A percentile compares a stretch with the other conserved stretches of the same genome.
phyloP scores from a whole-genome alignment of 2,329 filamentous ascomycete genomes.

The Epichloe baconii region DNA sequence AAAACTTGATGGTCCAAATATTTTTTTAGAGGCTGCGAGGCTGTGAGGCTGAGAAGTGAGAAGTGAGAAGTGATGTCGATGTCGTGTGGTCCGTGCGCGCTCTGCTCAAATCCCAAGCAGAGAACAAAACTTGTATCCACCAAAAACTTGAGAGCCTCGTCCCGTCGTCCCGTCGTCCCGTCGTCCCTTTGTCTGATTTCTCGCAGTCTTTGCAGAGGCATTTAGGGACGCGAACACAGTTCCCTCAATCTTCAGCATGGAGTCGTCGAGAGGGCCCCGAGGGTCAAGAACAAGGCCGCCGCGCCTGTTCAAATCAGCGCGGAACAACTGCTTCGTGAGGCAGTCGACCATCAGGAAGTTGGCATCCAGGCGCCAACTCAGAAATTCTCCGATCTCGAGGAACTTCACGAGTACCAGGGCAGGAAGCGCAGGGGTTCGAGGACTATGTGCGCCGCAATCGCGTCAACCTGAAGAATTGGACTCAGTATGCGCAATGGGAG shows the following conservation, averaged over 20 bases:
- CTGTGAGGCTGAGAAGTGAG: slow-evolving; percentile 14
- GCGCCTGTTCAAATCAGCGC: slow-evolving; percentile 87
- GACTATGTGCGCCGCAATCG: slow-evolving; percentile 93
- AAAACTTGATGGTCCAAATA: slow-evolving; percentile 7
- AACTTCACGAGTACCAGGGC: slow-evolving; percentile 94
- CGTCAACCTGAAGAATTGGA: slow-evolving; percentile 97
- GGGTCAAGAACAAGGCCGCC: slow-evolving; percentile 97
- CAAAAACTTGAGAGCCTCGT: slow-evolving; percentile 1
- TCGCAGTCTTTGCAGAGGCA: background rate
- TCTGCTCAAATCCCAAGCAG: background rate
- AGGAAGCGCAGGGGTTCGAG: slow-evolving; percentile 91
- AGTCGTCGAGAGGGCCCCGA: slow-evolving; percentile 81
- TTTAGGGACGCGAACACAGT: background rate
- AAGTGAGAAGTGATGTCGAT: slow-evolving; percentile 11
- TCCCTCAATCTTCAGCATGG: slow-evolving; percentile 43
- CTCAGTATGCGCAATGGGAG: slow-evolving; percentile 95
- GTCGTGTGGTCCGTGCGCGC: slow-evolving; percentile 7
- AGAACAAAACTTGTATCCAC: background rate
- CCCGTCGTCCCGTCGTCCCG: background rate
- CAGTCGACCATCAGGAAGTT: slow-evolving; percentile 89
- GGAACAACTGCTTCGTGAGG: slow-evolving; percentile 92
- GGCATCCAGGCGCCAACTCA: slow-evolving; percentile 82
- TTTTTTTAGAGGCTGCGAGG: slow-evolving; percentile 12
- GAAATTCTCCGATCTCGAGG: slow-evolving; percentile 90
- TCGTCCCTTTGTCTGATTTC: slow-evolving; percentile 9